These are phyloP conservation scores for Podospora tetraspora DNA, from an alignment of 495 filamentous ascomycete species.

Conservation along the genomic window DNA sequence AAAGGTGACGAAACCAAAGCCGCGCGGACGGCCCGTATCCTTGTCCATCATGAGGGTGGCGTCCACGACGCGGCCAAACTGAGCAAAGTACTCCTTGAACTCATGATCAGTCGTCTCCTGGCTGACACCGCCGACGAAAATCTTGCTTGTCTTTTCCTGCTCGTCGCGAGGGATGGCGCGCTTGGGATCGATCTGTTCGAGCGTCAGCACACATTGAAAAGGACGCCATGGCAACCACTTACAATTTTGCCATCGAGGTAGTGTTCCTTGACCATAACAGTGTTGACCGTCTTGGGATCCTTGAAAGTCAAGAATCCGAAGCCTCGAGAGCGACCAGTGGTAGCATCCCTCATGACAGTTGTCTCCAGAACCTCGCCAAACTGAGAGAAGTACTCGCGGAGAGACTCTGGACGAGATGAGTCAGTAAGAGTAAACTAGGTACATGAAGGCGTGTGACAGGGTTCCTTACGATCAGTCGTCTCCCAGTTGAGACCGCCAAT, in stretches of 20 bases:
- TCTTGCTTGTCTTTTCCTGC: slow-evolving; percentile 95
- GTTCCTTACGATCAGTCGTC: slow-evolving; percentile 86
- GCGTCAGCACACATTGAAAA: not conserved
- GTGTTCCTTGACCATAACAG: slow-evolving; percentile 99
- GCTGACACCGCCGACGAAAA: slow-evolving; percentile 95
- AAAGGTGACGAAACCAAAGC: slow-evolving; percentile 98
- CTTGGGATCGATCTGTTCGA: slow-evolving; percentile 84
- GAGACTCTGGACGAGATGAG: slow-evolving; percentile 62
- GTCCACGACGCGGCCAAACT: slow-evolving; percentile 93
- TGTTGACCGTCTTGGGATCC: slow-evolving; percentile 95
- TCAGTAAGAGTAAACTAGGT: not conserved
- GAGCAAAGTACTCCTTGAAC: slow-evolving; percentile 92
- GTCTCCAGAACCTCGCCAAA: slow-evolving; percentile 97
- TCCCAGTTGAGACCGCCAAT: slow-evolving; percentile 99
- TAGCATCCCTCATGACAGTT: slow-evolving; percentile 95
- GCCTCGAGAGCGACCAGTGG: slow-evolving; percentile 86
- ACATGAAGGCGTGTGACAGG: not conserved
- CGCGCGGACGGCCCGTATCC: slow-evolving; percentile 89
- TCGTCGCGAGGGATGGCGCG: slow-evolving; percentile 96
- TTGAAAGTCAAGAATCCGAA: slow-evolving; percentile 98
- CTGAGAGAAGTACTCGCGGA: slow-evolving; percentile 97
- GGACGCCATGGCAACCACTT: slow-evolving; percentile 35
- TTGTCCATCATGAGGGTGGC: slow-evolving; percentile 99
- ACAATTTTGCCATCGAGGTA: slow-evolving; percentile 98
- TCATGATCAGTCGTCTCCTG: slow-evolving; percentile 94